Evolutionary conservation across 495 filamentous ascomycete genomes (phyloP).

Genomic region (Aspergillus coremiiformis): DNA sequence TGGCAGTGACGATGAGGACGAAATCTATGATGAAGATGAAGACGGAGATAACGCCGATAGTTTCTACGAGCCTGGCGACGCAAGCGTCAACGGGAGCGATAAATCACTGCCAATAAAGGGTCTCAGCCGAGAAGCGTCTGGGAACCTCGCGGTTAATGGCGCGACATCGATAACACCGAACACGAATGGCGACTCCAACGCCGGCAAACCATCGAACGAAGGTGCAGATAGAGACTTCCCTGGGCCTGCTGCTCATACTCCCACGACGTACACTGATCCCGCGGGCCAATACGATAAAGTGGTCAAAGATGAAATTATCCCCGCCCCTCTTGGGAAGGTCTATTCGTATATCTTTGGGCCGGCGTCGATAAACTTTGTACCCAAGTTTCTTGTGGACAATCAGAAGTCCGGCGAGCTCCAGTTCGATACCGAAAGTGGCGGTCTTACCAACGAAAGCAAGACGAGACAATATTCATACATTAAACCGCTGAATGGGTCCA

Average conservation of each 20-base stretch:
- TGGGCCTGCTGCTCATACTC: constrained; percentile 72
- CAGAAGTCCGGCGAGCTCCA: constrained; percentile 84
- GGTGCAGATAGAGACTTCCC: constrained; percentile 63
- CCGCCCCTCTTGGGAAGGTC: constrained; percentile 85
- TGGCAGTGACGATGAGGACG: constrained; percentile 58
- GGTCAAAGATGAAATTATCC: constrained; percentile 76
- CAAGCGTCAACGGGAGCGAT: constrained; percentile 56
- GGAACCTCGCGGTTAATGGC: constrained; percentile 41
- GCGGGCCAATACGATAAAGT: constrained; percentile 75
- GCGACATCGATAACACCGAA: constrained; percentile 18
- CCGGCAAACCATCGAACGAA: constrained; percentile 46
- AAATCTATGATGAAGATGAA: constrained; percentile 72
- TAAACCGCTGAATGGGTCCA: constrained; percentile 74
- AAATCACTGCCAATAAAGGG: constrained; percentile 44
- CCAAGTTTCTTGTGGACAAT: constrained; percentile 75
- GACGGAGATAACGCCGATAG: constrained; percentile 50
- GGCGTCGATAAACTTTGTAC: constrained; percentile 68
- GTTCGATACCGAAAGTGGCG: constrained; percentile 73
- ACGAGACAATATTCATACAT: constrained; percentile 78
- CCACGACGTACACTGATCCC: constrained; percentile 75
- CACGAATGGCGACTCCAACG: constrained; percentile 40
- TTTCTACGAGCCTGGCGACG: constrained; percentile 53
- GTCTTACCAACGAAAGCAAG: constrained; percentile 63
- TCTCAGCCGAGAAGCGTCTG: constrained; percentile 60
- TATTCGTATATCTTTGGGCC: constrained; percentile 84